Percentiles rank a stretch among this genome's conserved stretches.
These are phyloP conservation scores for Globisporangium splendens DNA, from an alignment of 352 stramenopile genomes.

Conservation along the genomic window DNA sequence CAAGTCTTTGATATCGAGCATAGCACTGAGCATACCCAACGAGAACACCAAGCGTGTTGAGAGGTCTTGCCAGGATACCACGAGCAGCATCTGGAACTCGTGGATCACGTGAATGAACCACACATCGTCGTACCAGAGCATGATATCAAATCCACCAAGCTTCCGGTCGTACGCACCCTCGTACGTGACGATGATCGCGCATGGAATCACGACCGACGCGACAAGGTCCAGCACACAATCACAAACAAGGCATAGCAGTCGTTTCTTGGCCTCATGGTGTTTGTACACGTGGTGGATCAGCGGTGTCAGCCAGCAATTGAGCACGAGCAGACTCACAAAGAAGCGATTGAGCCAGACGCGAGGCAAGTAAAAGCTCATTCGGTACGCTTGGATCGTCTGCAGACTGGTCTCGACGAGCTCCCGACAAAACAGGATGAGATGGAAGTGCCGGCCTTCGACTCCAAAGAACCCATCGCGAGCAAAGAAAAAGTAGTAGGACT, in stretches of 20 bases:
- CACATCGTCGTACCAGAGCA: conserved; percentile 11
- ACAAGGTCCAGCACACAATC: too few species aligned
- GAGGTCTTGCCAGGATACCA: conserved; percentile 26
- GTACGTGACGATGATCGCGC: too few species aligned
- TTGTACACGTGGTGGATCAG: too few species aligned
- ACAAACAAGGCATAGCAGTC: too few species aligned
- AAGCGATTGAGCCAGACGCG: conserved; percentile 25
- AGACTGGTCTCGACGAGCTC: conserved; percentile 24
- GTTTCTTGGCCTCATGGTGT: too few species aligned
- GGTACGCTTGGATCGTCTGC: conserved; percentile 31
- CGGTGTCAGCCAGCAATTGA: too few species aligned
- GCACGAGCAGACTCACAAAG: neutral
- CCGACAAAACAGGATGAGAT: conserved; percentile 6
- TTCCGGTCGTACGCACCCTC: too few species aligned
- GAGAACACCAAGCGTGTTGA: conserved; percentile 18
- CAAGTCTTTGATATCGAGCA: too few species aligned
- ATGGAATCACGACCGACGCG: too few species aligned
- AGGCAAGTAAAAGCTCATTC: conserved; percentile 32
- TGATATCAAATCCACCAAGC: neutral
- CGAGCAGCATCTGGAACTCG: conserved; percentile 29
- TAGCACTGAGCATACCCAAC: neutral
- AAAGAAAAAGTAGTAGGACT: too few species aligned
- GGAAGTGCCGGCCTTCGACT: too few species aligned
- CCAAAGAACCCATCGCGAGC: too few species aligned
- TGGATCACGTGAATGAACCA: conserved; percentile 21